Evolutionary conservation across 2,329 filamentous ascomycete genomes (phyloP), one percentile per base, ranked within the genome.

Genomic region (Davidsoniella eucalypti): DNA sequence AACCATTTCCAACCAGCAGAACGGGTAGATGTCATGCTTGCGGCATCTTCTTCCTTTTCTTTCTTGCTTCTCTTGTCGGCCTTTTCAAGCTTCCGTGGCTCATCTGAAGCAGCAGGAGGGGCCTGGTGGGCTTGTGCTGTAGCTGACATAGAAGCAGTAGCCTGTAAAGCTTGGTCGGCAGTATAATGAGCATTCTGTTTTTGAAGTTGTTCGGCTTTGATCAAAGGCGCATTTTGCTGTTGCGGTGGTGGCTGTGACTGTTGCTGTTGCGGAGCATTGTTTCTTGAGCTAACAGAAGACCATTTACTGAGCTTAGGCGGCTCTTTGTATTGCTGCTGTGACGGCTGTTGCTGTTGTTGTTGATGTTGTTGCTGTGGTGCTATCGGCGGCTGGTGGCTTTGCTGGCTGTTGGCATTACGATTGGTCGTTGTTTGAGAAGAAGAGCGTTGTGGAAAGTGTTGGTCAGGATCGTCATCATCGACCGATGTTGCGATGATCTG

Each of bases 1-100:
- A 93, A 78, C 82, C 84, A 88, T 57, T 85, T 85, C 63, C 78
- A 77, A 62, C 76, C 86, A 54, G 82, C 84, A 9, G 87, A 88
- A 61, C 92, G 94, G 54, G 81, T 76, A 21, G 71, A 67, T 5
- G 70, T 65, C 2, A 69, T 70, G 47, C 72, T 72, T 43, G 85
- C 79, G 1, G 64, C 59, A 14, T 80, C 71, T 16, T 80, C 71
- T 8, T 82, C 75, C 55, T 75, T 78, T 4, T 87, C 82, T 60
- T 84, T 87, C 61, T 82, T 88, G 47, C 77, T 73, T 57, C 81
- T 86, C 61, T 78, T 80, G n/a, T 88, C 84, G 0, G 68, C 17
- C 59, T 58, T 83, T 86, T 62, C 78, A 83, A 49, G 92, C 84
- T 52, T 88, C 84, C 2, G 68, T 58, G 48, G 59, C 52, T 68